Percentiles rank a stretch among this genome's conserved stretches.
phyloP scores from a whole-genome alignment of 441 rosid species.

The Omphalea diandra region DNA sequence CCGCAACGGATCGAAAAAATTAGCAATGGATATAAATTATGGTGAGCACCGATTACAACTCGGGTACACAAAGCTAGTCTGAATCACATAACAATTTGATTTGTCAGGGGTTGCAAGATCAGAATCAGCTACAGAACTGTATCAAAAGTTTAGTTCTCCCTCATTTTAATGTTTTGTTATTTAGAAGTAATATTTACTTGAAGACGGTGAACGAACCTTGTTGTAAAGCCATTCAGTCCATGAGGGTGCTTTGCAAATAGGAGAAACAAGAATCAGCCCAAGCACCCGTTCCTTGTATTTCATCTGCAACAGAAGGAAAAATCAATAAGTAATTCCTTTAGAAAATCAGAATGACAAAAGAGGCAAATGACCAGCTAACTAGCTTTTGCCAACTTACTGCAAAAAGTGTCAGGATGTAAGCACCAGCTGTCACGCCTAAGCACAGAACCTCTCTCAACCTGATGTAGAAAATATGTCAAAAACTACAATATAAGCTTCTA shows the following conservation, averaged over 20 bases:
- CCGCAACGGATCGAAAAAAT: too few relatives aligned
- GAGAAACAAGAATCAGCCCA: conserved; percentile 64
- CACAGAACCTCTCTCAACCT: conserved; percentile 58
- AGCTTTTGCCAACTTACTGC: conserved; percentile 41
- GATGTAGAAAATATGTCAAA: conserved; percentile 12
- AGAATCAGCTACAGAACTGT: neutral
- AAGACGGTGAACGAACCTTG: conserved; percentile 42
- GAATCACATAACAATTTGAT: neutral
- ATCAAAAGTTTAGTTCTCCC: neutral
- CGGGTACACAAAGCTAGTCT: neutral
- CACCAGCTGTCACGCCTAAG: conserved; percentile 69
- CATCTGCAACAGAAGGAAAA: conserved; percentile 36
- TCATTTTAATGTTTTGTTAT: neutral
- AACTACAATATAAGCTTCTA: neutral
- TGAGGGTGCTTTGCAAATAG: conserved; percentile 60
- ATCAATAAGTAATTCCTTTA: neutral
- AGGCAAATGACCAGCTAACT: neutral
- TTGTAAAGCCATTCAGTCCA: conserved; percentile 74
- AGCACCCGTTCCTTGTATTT: conserved; percentile 53
- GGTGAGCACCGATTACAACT: neutral
- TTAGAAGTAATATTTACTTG: neutral
- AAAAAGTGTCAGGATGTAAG: conserved; percentile 58
- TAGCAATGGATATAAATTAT: too few relatives aligned
- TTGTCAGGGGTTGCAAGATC: neutral
- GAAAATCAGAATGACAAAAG: conserved; percentile 9